Base-by-base conservation (phyloP, 2,329 filamentous ascomycete genomes). In the Aspergillus sp. region DNA sequence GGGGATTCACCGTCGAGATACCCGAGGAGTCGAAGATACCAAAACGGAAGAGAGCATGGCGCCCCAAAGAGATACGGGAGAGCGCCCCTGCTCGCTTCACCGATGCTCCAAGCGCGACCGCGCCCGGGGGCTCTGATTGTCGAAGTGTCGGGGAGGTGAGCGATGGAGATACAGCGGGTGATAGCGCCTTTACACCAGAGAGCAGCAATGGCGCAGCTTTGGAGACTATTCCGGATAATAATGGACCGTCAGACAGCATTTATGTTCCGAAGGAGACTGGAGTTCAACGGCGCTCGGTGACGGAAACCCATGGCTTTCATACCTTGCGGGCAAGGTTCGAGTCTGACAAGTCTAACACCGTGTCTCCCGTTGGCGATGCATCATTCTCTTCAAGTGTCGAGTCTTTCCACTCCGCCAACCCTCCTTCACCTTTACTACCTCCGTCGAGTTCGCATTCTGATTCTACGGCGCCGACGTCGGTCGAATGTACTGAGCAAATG, bases 1-100 rank as follows among this genome's bases (percentile, higher is more conserved):
- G 86, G 38, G 72, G 73, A 3, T 93, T 93, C 47, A 79, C 75
- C 0, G 77, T 89, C 8, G 72, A 80, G 31, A 63, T 91, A 12
- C 84, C 84, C 1, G 77, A 83, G 46, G 68, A 72, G 35, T 78
- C 79, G 8, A 68, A 73, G 43, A 74, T 73, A 1, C 80, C 79
- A 2, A 64, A 75, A 32, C 78, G 71, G 49, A 81, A 78, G 60
- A 75, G 70, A 42, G 78, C 81, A 10, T 85, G 81, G 77, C 78
- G 71, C 16, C 77, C 80, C 1, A 70, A 72, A 49, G 61, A 66
- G 44, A 68, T 61, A 41, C 69, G 52, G 32, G 68, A 42, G 12
- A 52, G 49, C 22, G 43, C 49, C 5, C 47, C 50, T 8, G 38
- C 41, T 8, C 33, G 36, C 6, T 40, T 46, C 11, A 38, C 32